Evolutionary conservation across 768 basidiomycete species (phyloP).

Genomic region (Rhizopogon salebrosus): DNA sequence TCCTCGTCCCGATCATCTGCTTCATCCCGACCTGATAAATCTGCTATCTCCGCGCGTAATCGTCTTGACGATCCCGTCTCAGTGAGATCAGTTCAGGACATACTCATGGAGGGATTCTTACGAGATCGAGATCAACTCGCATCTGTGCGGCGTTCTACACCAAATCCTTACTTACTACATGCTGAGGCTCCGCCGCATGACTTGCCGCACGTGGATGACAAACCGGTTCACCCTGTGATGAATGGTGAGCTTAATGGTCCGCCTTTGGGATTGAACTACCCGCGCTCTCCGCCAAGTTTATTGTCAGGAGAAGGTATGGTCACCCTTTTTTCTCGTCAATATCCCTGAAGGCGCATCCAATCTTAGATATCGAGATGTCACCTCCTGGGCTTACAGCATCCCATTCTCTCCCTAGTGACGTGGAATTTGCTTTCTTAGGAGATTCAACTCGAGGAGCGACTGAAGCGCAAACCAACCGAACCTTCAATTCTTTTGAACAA

Average conservation of each 20-base stretch:
- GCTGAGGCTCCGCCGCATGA: slow-evolving; percentile 19
- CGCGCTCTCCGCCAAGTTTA: neutral
- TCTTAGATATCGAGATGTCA: slow-evolving; percentile 1
- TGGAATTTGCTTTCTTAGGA: neutral
- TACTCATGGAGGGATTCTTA: neutral
- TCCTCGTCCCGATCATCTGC: slow-evolving; percentile 56
- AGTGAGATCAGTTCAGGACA: neutral
- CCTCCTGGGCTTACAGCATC: slow-evolving; percentile 1
- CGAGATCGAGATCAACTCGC: neutral
- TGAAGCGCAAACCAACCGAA: neutral
- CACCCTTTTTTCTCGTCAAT: neutral
- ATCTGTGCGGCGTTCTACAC: neutral
- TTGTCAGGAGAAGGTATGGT: neutral
- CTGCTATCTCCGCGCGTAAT: slow-evolving; percentile 23
- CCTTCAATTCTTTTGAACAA: neutral
- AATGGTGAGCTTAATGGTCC: slow-evolving; percentile 11
- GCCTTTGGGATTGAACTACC: slow-evolving; percentile 2
- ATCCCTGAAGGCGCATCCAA: neutral
- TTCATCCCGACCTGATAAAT: slow-evolving; percentile 15
- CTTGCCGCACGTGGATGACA: slow-evolving; percentile 16
- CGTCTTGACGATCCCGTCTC: neutral
- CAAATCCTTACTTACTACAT: slow-evolving; percentile 8
- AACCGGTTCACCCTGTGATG: slow-evolving; percentile 8
- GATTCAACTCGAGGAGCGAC: neutral
- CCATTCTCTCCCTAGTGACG: neutral